phyloP scores from a whole-genome alignment of 305 asterid genomes.

The Fraxinus dipetala region DNA sequence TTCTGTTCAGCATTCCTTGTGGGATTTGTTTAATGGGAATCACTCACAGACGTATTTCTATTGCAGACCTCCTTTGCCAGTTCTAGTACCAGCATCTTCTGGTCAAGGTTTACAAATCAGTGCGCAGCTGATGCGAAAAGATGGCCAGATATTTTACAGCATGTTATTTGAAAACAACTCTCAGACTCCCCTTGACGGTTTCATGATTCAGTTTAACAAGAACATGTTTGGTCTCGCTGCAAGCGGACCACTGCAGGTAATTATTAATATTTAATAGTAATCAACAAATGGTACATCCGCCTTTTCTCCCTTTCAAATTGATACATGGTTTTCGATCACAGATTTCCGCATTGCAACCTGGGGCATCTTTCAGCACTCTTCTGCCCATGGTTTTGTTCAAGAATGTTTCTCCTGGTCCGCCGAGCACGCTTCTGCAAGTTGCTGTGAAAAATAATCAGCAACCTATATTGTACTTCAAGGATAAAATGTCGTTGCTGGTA shows the following conservation, averaged over 20 bases:
- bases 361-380: slow-evolving; percentile 71
- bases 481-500: slow-evolving; percentile 55
- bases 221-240: slow-evolving; percentile 96
- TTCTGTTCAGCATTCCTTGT: slow-evolving; percentile 11
- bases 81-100: slow-evolving; percentile 65
- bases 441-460: slow-evolving; percentile 97
- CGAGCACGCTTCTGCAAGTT: slow-evolving; percentile 78
- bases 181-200: slow-evolving; percentile 78
- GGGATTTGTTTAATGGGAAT: slow-evolving; percentile 6
- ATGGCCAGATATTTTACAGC: slow-evolving; percentile 85
- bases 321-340: not conserved
- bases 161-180: slow-evolving; percentile 85
- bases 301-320: slow-evolving; percentile 9
- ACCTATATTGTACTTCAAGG: slow-evolving; percentile 92
- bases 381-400: slow-evolving; percentile 92
- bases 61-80: slow-evolving; percentile 86
- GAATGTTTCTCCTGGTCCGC: slow-evolving; percentile 79
- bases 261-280: not conserved
- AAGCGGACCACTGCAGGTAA: slow-evolving; percentile 84
- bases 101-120: slow-evolving; percentile 96
- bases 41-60: slow-evolving; percentile 22
- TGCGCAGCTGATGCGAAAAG: slow-evolving; percentile 81
- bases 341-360: slow-evolving; percentile 72
- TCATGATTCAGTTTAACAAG: slow-evolving; percentile 98
- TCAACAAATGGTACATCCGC: not conserved